Conservation (phyloP, 495 filamentous ascomycete genomes). For the Annulohypoxylon maeteangense region DNA sequence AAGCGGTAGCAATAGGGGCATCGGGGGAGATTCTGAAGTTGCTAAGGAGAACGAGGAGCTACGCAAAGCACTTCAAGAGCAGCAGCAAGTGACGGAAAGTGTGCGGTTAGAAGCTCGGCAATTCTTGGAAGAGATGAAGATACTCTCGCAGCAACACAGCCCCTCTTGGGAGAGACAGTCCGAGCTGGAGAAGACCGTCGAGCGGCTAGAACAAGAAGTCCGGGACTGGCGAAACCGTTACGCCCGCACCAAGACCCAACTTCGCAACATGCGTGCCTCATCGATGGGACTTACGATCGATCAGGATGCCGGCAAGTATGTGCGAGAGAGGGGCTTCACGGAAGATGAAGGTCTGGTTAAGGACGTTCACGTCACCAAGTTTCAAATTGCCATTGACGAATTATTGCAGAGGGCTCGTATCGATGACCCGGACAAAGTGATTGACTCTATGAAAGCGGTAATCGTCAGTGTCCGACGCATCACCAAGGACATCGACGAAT, state of each 20-base stretch:
- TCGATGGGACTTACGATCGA: slow-evolving; percentile 77
- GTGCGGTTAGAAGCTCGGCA: slow-evolving; percentile 85
- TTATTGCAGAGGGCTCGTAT: slow-evolving; percentile 80
- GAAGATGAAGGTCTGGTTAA: slow-evolving; percentile 80
- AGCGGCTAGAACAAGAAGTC: slow-evolving; percentile 80
- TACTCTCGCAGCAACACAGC: slow-evolving; percentile 79
- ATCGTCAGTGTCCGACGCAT: slow-evolving; percentile 82
- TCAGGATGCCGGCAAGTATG: slow-evolving; percentile 69
- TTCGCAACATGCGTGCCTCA: slow-evolving; percentile 81
- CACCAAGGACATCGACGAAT: slow-evolving; percentile 77
- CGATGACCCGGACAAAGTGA: slow-evolving; percentile 75
- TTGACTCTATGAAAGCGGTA: slow-evolving; percentile 84
- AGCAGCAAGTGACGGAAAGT: slow-evolving; percentile 87
- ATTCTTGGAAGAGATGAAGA: slow-evolving; percentile 89
- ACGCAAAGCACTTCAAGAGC: slow-evolving; percentile 73
- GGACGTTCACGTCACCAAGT: slow-evolving; percentile 92
- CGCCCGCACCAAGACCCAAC: slow-evolving; percentile 84
- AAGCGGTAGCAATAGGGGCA: slow-evolving; percentile 37
- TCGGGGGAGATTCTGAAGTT: slow-evolving; percentile 66
- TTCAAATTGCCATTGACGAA: slow-evolving; percentile 95
- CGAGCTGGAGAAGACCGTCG: slow-evolving; percentile 74
- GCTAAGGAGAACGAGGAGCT: slow-evolving; percentile 77
- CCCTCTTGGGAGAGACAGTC: slow-evolving; percentile 85
- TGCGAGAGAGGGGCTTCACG: slow-evolving; percentile 76
- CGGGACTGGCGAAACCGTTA: slow-evolving; percentile 91